phyloP scores from a whole-genome alignment of 176 grass and related monocot genomes.

The Themeda triandra region DNA sequence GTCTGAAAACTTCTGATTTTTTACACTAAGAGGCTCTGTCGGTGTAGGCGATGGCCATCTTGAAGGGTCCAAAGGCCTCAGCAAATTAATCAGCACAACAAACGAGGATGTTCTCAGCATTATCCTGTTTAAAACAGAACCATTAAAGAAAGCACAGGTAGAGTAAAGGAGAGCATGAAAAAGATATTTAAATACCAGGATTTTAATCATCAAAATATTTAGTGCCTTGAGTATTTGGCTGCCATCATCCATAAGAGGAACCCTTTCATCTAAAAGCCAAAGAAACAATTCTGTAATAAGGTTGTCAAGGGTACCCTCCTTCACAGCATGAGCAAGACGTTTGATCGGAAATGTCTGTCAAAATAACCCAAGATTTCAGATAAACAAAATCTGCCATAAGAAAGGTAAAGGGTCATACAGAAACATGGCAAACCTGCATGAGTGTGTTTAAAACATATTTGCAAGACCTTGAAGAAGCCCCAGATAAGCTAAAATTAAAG shows the following conservation, averaged over 20 bases:
- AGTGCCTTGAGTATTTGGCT: conserved; percentile 96
- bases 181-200: conserved; percentile 57
- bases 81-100: conserved; percentile 81
- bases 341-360: conserved; percentile 90
- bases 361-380: conserved; percentile 5
- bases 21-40: conserved; percentile 61
- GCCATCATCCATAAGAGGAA: conserved; percentile 98
- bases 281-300: conserved; percentile 97
- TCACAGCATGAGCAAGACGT: conserved; percentile 88
- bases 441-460: conserved; percentile 99
- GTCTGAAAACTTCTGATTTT: no score
- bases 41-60: conserved; percentile 77
- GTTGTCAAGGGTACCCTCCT: conserved; percentile 88
- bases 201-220: conserved; percentile 99
- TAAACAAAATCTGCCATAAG: background rate
- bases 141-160: conserved; percentile 30
- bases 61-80: conserved; percentile 86
- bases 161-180: conserved; percentile 8
- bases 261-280: conserved; percentile 98
- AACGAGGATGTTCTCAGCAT: conserved; percentile 99
- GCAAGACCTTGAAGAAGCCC: conserved; percentile 95
- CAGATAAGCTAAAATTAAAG: conserved; percentile 96
- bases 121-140: conserved; percentile 65
- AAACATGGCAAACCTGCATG: conserved; percentile 74
- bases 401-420: background rate